Percentiles rank a stretch among this genome's conserved stretches.
phyloP scores from a whole-genome alignment of 495 filamentous ascomycete genomes.

The Daldinia grandis region DNA sequence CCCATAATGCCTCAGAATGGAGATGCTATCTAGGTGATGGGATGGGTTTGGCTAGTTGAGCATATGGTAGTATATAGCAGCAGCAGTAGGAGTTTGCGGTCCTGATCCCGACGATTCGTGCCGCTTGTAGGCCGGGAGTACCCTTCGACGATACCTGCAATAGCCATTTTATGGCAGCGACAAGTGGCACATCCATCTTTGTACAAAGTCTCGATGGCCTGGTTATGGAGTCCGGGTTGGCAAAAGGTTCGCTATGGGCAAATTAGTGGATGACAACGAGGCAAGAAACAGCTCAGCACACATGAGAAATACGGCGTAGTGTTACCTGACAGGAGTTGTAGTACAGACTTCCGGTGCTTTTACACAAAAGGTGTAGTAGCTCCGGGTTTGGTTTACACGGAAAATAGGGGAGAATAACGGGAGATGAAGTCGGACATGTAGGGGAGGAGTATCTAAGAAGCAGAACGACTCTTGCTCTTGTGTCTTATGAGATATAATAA shows the following conservation, averaged over 20 bases:
- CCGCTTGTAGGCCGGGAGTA: neutral
- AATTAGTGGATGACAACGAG: neutral
- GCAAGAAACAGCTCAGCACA: neutral
- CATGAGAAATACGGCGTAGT: neutral
- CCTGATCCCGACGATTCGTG: neutral
- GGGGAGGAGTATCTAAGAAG: neutral
- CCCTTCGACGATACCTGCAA: neutral
- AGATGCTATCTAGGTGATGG: neutral
- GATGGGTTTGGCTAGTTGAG: neutral
- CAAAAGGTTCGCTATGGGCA: neutral
- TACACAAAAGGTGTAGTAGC: neutral
- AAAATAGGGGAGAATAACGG: neutral
- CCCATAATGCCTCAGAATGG: neutral
- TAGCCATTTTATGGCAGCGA: neutral
- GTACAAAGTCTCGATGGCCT: neutral
- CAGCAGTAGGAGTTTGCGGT: neutral
- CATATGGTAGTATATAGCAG: neutral
- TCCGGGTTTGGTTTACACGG: neutral
- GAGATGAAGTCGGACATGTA: neutral
- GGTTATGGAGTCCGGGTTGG: neutral
- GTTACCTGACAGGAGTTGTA: neutral
- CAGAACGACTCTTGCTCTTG: neutral
- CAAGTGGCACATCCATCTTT: neutral
- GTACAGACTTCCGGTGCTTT: neutral
- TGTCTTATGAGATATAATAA: neutral